Evolutionary conservation across 192 early-diverging fungal genomes (phyloP).

Genomic region (Rhizoclosmatium globosum): DNA sequence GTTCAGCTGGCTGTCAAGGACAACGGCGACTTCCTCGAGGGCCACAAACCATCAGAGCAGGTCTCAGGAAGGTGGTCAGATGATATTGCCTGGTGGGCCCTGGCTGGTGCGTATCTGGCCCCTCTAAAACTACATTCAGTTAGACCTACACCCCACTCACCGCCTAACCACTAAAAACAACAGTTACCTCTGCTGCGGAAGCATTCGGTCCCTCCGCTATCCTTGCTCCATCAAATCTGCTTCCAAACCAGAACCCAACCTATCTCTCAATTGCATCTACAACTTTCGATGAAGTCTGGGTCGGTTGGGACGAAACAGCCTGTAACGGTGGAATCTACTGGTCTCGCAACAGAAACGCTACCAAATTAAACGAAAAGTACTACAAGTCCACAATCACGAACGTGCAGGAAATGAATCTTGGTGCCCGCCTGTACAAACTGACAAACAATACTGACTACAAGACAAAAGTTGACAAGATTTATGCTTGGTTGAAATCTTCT

Average conservation of each 20-base stretch:
- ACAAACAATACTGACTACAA: slow-evolving; percentile 7
- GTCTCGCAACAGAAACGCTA: slow-evolving; percentile 5
- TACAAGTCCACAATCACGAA: slow-evolving; percentile 22
- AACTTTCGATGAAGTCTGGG: slow-evolving; percentile 48
- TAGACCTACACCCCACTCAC: too few species aligned
- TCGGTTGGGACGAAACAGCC: slow-evolving; percentile 44
- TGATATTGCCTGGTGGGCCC: slow-evolving; percentile 22
- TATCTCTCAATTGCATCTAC: slow-evolving; percentile 18
- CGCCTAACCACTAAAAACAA: too few species aligned
- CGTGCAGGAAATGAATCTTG: slow-evolving; percentile 26
- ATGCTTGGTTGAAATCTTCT: slow-evolving; percentile 18
- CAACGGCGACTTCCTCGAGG: slow-evolving; percentile 31
- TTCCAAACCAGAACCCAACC: slow-evolving; percentile 30
- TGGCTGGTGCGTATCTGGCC: neutral
- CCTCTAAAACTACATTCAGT: too few species aligned
- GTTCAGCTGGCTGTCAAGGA: slow-evolving; percentile 16
- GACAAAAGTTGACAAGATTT: slow-evolving; percentile 20
- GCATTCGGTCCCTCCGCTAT: slow-evolving; percentile 50
- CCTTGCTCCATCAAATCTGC: slow-evolving; percentile 14
- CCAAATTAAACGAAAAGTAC: neutral
- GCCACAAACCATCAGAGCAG: neutral
- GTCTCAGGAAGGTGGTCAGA: slow-evolving; percentile 32
- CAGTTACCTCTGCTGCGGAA: slow-evolving; percentile 48
- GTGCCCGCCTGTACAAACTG: slow-evolving; percentile 4
- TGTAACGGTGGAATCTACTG: slow-evolving; percentile 63